phyloP scores from a whole-genome alignment of 257 asterid genomes.

The Salvia rosmarinus region DNA sequence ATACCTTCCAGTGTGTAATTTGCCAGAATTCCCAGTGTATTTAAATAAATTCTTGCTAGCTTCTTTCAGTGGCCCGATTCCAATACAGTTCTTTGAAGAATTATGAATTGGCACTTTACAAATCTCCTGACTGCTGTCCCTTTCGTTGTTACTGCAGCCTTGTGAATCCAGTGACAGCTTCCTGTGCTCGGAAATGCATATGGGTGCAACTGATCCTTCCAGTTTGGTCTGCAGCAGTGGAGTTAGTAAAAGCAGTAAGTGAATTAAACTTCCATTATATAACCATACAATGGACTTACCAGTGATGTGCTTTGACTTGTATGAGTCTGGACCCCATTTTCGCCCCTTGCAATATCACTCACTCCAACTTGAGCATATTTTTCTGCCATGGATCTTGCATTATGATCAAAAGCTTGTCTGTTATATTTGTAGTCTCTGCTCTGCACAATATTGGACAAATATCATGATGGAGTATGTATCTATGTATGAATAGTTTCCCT shows the following conservation, averaged over 20 bases:
- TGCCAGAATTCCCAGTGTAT: constrained; percentile 29
- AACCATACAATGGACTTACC: constrained; percentile 44
- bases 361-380: constrained; percentile 61
- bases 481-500: background rate
- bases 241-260: constrained; percentile 25
- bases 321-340: constrained; percentile 39
- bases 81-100: constrained; percentile 33
- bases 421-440: constrained; percentile 86
- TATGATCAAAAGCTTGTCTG: constrained; percentile 73
- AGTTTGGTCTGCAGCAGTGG: constrained; percentile 46
- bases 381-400: constrained; percentile 82
- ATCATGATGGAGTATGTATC: constrained; percentile 15
- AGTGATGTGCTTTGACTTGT: constrained; percentile 39
- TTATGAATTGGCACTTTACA: constrained; percentile 31
- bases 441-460: constrained; percentile 46
- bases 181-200: constrained; percentile 36
- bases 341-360: constrained; percentile 38
- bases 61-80: constrained; percentile 38
- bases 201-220: constrained; percentile 43
- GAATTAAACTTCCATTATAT: background rate
- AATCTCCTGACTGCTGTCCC: constrained; percentile 30
- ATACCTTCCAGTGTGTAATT: constrained; percentile 33
- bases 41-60: constrained; percentile 29
- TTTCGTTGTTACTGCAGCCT: constrained; percentile 40
- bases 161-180: constrained; percentile 56